These are phyloP conservation scores for Allomyces javanicus DNA, from an alignment of 192 early-diverging fungal genomes.

Conservation along the genomic window DNA sequence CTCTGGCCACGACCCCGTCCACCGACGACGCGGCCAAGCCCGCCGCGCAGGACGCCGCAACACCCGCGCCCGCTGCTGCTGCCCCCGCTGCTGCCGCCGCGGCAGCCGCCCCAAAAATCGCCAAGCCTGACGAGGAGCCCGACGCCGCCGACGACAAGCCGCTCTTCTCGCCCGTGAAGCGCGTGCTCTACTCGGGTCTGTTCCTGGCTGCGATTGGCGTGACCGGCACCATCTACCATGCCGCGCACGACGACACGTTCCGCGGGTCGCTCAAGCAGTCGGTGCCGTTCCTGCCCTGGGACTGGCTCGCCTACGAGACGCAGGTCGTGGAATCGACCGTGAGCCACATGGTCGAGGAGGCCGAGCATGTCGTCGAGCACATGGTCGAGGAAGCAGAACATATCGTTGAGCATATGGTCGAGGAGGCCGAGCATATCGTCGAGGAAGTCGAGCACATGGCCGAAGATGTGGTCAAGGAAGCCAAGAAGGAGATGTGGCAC, in stretches of 20 bases:
- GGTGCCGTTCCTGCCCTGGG: constrained; percentile 2
- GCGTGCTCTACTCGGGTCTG: constrained; percentile 4
- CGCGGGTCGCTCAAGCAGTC: constrained; percentile 9
- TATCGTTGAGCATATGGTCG: constrained; percentile 3
- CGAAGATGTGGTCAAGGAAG: neutral
- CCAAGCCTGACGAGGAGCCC: too few relatives aligned
- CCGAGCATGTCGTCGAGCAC: neutral
- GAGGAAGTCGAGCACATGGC: neutral
- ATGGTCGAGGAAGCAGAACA: too few relatives aligned
- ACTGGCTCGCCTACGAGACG: neutral
- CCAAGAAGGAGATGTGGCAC: constrained; percentile 9
- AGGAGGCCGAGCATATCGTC: constrained; percentile 7
- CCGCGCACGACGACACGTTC: constrained; percentile 1
- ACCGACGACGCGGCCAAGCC: too few relatives aligned
- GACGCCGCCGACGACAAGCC: neutral
- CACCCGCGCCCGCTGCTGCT: too few relatives aligned
- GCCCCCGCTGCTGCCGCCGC: too few relatives aligned
- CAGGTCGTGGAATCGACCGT: constrained; percentile 3
- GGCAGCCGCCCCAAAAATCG: too few relatives aligned
- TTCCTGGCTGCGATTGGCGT: constrained; percentile 1
- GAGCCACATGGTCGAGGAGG: constrained; percentile 2
- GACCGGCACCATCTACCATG: constrained; percentile 2
- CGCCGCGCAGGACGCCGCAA: too few relatives aligned
- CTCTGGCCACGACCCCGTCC: too few relatives aligned
- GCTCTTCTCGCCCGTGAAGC: constrained; percentile 2